Evolutionary conservation across 2,329 filamentous ascomycete genomes (phyloP).

Genomic region (Huntiella moniliformis): DNA sequence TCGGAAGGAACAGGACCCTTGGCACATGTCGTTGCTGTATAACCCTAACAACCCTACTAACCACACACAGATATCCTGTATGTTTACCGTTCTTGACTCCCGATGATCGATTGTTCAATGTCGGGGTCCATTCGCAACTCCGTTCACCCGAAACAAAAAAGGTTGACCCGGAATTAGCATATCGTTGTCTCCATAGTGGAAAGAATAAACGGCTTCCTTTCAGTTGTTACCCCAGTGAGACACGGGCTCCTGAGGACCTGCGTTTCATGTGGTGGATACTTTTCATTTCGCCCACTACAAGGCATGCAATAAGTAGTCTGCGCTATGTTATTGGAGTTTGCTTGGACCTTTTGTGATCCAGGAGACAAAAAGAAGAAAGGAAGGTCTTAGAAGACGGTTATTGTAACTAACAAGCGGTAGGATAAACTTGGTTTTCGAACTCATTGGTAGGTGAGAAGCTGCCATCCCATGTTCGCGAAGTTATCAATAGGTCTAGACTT

Average conservation of each 20-base stretch:
- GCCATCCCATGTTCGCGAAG: background rate
- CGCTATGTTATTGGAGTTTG: background rate
- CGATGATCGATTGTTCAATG: no score
- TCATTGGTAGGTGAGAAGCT: background rate
- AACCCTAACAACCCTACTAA: no score
- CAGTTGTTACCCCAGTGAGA: background rate
- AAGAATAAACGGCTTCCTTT: slow-evolving; percentile 2
- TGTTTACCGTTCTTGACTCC: no score
- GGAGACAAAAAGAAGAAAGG: background rate
- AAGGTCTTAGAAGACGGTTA: background rate
- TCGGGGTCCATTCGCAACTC: no score
- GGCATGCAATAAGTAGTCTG: background rate
- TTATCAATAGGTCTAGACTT: no score
- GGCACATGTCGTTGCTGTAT: no score
- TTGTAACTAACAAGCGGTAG: background rate
- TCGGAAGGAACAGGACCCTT: no score
- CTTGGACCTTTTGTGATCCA: background rate
- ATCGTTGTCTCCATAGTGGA: background rate
- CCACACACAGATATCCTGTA: no score
- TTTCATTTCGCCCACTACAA: background rate
- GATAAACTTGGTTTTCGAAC: background rate
- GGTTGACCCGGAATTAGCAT: no score
- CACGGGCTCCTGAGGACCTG: background rate
- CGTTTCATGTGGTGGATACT: slow-evolving; percentile 4
- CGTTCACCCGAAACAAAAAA: no score